Evolutionary conservation across 225 moss, liverwort and hornwort genomes (phyloP).

Genomic region (Bryum argenteum): DNA sequence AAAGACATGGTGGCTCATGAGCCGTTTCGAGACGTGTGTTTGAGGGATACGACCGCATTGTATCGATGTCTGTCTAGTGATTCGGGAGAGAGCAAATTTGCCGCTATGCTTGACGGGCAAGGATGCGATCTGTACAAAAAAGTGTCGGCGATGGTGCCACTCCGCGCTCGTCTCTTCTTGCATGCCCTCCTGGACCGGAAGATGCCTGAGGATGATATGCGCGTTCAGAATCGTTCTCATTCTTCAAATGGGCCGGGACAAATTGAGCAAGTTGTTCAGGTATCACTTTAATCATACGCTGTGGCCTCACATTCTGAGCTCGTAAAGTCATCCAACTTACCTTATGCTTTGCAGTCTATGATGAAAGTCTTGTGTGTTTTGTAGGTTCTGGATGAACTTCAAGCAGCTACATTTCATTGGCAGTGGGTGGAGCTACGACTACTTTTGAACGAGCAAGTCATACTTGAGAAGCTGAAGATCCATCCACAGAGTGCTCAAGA

Average conservation of each 20-base stretch:
- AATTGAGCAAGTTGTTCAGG: conserved; percentile 86
- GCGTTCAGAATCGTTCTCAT: conserved; percentile 62
- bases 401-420: conserved; percentile 99
- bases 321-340: conserved; percentile 1
- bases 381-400: conserved; percentile 92
- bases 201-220: conserved; percentile 81
- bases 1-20: conserved; percentile 96
- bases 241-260: conserved; percentile 77
- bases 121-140: conserved; percentile 74
- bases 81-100: conserved; percentile 84
- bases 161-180: conserved; percentile 90
- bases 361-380: conserved; percentile 4
- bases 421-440: conserved; percentile 97
- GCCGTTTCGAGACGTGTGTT: conserved; percentile 94
- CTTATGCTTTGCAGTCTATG: conserved; percentile 16
- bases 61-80: conserved; percentile 81
- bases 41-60: conserved; percentile 80
- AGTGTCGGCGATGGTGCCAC: conserved; percentile 72
- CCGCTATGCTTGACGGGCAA: conserved; percentile 83
- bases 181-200: conserved; percentile 90
- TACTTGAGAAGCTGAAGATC: conserved; percentile 82
- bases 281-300: conserved; percentile 24
- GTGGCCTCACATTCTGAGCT: not conserved
- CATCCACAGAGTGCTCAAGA: conserved; percentile 77
- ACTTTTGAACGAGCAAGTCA: conserved; percentile 91